Evolutionary conservation across 2,329 filamentous ascomycete genomes (phyloP).

Genomic region (Iodosphaeria phyllophila): DNA sequence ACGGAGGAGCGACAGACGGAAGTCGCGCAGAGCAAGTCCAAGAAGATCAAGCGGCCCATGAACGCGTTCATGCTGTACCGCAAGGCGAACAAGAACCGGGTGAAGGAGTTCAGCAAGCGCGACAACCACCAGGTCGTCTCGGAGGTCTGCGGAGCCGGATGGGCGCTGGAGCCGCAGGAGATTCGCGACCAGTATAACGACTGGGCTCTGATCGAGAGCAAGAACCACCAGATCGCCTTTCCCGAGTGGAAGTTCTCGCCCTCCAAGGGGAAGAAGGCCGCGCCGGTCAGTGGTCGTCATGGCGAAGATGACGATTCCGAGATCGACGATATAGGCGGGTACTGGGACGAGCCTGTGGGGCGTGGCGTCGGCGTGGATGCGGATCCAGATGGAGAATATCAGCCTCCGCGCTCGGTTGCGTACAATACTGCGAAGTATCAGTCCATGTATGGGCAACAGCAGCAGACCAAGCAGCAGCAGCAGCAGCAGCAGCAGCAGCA

Average conservation of each 20-base stretch:
- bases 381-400: slow-evolving; percentile 14
- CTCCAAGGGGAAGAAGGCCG: slow-evolving; percentile 39
- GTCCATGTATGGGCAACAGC: slow-evolving; percentile 4
- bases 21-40: slow-evolving; percentile 45
- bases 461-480: slow-evolving; percentile 5
- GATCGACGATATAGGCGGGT: slow-evolving; percentile 13
- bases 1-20: slow-evolving; percentile 47
- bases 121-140: slow-evolving; percentile 94
- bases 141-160: slow-evolving; percentile 68
- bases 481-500: slow-evolving; percentile 5
- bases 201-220: slow-evolving; percentile 62
- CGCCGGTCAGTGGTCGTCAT: slow-evolving; percentile 7
- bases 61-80: slow-evolving; percentile 98
- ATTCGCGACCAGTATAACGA: slow-evolving; percentile 60
- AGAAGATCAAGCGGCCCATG: slow-evolving; percentile 80
- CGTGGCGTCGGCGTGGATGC: slow-evolving; percentile 11
- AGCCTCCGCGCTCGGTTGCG: slow-evolving; percentile 4
- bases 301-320: slow-evolving; percentile 12
- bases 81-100: slow-evolving; percentile 75
- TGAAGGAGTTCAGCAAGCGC: slow-evolving; percentile 61
- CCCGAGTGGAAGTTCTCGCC: slow-evolving; percentile 91
- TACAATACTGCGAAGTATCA: slow-evolving; percentile 5
- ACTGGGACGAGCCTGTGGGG: no score
- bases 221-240: slow-evolving; percentile 70
- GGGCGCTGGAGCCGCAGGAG: slow-evolving; percentile 60